Evolutionary conservation across 1,284 basidiomycete genomes (phyloP).

Genomic region (Puccinia brachypodii): DNA sequence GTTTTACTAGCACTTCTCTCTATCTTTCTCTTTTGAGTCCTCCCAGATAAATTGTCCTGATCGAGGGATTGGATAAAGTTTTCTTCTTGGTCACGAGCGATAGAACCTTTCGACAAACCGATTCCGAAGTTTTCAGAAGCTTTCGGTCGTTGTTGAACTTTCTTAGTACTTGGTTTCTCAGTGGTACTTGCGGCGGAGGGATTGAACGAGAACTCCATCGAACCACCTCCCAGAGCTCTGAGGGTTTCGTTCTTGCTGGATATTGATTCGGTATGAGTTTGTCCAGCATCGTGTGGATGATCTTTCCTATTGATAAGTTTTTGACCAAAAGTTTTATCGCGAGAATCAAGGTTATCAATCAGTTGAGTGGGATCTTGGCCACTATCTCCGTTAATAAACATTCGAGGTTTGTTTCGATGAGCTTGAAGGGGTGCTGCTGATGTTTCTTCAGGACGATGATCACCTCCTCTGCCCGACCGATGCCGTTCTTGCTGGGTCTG

Average conservation of each 20-base stretch:
- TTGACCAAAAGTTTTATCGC: conserved; percentile 21
- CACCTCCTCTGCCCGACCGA: not conserved
- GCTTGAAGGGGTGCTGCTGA: conserved; percentile 7
- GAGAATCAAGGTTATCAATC: not conserved
- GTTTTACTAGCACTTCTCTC: conserved; percentile 55
- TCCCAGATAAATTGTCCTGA: conserved; percentile 55
- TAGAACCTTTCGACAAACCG: conserved; percentile 55
- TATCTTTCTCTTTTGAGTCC: conserved; percentile 53
- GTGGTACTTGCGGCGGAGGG: conserved; percentile 30
- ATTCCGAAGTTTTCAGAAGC: conserved; percentile 53
- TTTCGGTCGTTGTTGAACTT: conserved; percentile 25
- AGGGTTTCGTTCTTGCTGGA: conserved; percentile 44
- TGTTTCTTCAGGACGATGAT: not conserved
- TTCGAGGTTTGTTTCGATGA: conserved; percentile 3
- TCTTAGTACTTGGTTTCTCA: conserved; percentile 29
- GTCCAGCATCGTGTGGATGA: not conserved
- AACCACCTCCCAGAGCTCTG: conserved; percentile 58
- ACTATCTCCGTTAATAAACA: conserved; percentile 28
- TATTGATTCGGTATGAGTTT: not conserved
- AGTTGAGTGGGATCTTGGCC: not conserved
- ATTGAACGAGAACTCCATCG: conserved; percentile 62
- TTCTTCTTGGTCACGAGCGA: conserved; percentile 54
- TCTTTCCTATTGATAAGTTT: not conserved
- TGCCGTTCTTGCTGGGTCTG: not conserved
- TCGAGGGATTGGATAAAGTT: conserved; percentile 52